Evolutionary conservation across 176 grass and related monocot species (phyloP), one percentile per base, ranked within the genome.

Genomic region (Oryza glaberrima): DNA sequence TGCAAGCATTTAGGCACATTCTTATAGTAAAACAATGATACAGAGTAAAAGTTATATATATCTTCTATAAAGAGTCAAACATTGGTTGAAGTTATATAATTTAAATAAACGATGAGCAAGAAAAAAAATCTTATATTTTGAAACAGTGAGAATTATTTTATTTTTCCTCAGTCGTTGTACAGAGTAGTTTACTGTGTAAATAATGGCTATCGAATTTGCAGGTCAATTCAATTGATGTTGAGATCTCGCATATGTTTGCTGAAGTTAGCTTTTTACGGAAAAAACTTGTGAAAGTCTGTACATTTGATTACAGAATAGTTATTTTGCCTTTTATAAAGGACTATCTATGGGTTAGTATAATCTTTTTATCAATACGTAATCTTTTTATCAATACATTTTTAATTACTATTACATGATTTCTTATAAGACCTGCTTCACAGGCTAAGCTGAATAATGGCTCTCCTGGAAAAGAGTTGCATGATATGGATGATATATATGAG

Each of bases 331-430:
- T 69, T 81, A 40, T 81, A 10, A 70, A 48, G 19, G 32, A 46
- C 34, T 70, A 71, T 40, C 49, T 81, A 70, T 70, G 79, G 67
- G 67, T 81, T 70, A 81, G 79, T 81, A 65, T 26, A 8, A 8
- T 6, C 8, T 81, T 19, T 47, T 58, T 70, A 46, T 46, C 44
- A 46, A 46, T 11, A 11, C 8, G 44, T 26, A 8, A 8, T 6
- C 7, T 81, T 19, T 47, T 58, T 70, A 46, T 46, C 44, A 46
- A 46, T 11, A 11, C 8, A 10, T 46, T 46, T 46, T 46, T 11
- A 46, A 46, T 46, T 46, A 46, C 10, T 11, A 46, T 46, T 46
- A 11, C 44, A 46, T 46, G 44, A 46, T 11, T 46, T 70, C 49
- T 41, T 41, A 41, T 41, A 41, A 41, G 40, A 41, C 67, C 36